A percentile compares a stretch with the other conserved stretches of the same genome.
Conservation (phyloP, 139 green algal species). For the Chlamydomonas applanata region DNA sequence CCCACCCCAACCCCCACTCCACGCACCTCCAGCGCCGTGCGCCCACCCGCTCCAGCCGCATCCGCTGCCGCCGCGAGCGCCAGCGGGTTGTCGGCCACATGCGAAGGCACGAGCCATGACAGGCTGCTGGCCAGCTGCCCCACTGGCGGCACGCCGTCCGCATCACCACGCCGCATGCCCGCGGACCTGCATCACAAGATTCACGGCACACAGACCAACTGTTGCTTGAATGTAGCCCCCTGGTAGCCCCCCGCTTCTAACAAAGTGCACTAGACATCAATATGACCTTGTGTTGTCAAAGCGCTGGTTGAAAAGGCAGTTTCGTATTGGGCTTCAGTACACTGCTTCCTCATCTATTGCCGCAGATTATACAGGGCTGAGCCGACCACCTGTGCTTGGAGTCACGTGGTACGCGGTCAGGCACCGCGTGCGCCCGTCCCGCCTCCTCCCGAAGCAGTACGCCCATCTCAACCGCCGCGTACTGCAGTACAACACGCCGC, state of each 20-base stretch:
- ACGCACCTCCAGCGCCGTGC: neutral
- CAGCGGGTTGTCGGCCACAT: constrained; percentile 31
- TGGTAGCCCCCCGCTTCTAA: too few relatives aligned
- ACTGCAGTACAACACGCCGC: constrained; percentile 24
- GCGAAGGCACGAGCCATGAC: constrained; percentile 2
- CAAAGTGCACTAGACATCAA: too few relatives aligned
- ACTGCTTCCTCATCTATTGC: neutral
- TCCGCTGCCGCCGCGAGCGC: constrained; percentile 15
- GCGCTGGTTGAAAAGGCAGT: too few relatives aligned
- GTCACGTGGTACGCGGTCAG: constrained; percentile 28
- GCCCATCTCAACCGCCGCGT: constrained; percentile 28
- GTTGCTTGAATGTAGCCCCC: too few relatives aligned
- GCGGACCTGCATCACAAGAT: too few relatives aligned
- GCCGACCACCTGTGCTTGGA: constrained; percentile 4
- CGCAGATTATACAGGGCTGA: neutral
- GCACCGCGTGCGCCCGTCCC: constrained; percentile 16
- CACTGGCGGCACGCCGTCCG: constrained; percentile 8
- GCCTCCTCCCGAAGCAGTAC: constrained; percentile 40
- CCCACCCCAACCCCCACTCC: too few relatives aligned
- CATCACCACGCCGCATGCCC: neutral
- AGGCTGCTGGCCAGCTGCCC: constrained; percentile 2
- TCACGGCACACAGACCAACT: too few relatives aligned
- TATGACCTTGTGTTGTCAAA: too few relatives aligned
- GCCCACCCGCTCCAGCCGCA: constrained; percentile 10
- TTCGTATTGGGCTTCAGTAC: too few relatives aligned